Conservation (phyloP, 371 early-diverging fungal species). For the Lichtheimia ramosa region DNA sequence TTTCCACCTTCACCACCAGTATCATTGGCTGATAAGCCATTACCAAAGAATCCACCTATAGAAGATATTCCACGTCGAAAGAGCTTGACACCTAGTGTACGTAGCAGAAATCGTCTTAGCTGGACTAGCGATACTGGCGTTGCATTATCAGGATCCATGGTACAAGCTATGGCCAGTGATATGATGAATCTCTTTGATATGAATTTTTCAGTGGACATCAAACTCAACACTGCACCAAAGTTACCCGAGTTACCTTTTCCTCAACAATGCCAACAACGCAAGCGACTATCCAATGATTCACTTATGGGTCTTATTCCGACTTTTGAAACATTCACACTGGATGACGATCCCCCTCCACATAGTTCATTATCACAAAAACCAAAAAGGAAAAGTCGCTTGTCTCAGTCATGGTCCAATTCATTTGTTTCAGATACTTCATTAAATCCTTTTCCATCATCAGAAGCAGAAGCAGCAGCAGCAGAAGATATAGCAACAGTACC, state of each 20-base stretch:
- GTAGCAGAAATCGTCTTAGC: conserved; percentile 16
- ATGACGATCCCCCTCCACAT: conserved; percentile 9
- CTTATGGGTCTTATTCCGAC: conserved; percentile 24
- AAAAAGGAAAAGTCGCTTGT: conserved; percentile 10
- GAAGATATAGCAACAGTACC: not conserved
- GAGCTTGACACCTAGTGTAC: conserved; percentile 12
- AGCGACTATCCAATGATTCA: conserved; percentile 22
- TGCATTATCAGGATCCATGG: conserved; percentile 3
- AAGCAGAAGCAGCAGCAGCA: not conserved
- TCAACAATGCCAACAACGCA: conserved; percentile 1
- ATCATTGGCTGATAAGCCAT: conserved; percentile 11
- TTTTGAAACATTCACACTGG: conserved; percentile 22
- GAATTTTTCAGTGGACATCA: conserved; percentile 49
- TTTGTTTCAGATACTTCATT: conserved; percentile 11
- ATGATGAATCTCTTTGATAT: conserved; percentile 52
- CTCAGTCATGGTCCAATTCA: conserved; percentile 5
- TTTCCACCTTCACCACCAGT: not conserved
- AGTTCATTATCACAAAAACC: conserved; percentile 3
- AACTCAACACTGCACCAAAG: conserved; percentile 35
- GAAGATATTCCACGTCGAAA: conserved; percentile 15
- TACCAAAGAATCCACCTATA: conserved; percentile 10
- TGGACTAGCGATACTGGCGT: conserved; percentile 24
- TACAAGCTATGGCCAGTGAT: conserved; percentile 33
- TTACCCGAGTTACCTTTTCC: conserved; percentile 37
- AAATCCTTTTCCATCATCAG: conserved; percentile 20